Evolutionary conservation across 2,329 filamentous ascomycete genomes (phyloP), one percentile per base, ranked within the genome.

Genomic region (Atkinsonella texensis): DNA sequence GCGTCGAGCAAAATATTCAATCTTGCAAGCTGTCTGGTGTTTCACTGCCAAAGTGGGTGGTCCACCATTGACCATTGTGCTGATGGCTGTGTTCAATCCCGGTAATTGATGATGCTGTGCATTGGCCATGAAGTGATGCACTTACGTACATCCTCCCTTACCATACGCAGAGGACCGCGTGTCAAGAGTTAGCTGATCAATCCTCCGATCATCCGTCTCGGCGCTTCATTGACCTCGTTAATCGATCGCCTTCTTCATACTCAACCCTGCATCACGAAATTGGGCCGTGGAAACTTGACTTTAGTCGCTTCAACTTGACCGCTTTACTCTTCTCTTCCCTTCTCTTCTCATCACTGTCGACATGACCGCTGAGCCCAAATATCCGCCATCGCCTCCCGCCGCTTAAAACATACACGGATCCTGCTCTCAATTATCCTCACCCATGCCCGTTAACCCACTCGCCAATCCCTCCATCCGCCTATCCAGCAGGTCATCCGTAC

Each of bases 391-490:
- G 6, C 35, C 35, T 38, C 4, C 28, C 15, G 15, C 35, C 11
- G 33, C 35, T 7, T 15, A 15, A 38, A 1, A n/a, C 2, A 31
- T n/a, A 45, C 9, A 8, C 11, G 2, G 2, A 18, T 20, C 15
- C 31, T n/a, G 17, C 38, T 33, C 10, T 48, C 57, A 68, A 38
- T 70, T 67, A 17, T 75, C 73, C 52, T 74, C 71, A 1, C 67
- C 68, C 50, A 70, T 55, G 12, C 77, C 74, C 23, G 76, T 77
- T 60, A 81, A 59, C 0, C 76, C 72, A 7, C 74, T 74, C 2
- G 75, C 73, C 18, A 81, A 67, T 1, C 78, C 78, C 52, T 80
- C 72, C 78, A 81, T 81, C 46, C 78, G 70, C 55, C 78, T 66
- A 0, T 75, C 71, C 11, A 81, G 67, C 57, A 81, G 58, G 58